Evolutionary conservation across 495 filamentous ascomycete genomes (phyloP).

Genomic region (Talaromyces ruber): DNA sequence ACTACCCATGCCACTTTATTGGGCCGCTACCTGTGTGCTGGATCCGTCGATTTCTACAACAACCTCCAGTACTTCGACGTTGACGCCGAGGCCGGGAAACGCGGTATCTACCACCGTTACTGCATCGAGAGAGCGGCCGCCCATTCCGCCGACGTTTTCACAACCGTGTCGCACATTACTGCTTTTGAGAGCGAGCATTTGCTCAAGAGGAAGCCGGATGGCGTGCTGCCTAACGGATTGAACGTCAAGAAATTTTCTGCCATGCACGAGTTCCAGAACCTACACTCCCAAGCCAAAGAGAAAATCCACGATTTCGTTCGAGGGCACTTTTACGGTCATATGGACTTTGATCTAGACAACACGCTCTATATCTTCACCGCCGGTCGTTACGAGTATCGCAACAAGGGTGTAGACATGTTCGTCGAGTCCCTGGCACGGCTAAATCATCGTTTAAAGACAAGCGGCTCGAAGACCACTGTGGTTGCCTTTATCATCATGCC

Average conservation of each 20-base stretch:
- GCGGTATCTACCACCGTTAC: conserved; percentile 97
- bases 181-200: conserved; percentile 97
- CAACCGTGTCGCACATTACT: conserved; percentile 96
- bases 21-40: conserved; percentile 92
- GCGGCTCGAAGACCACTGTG: conserved; percentile 84
- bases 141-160: conserved; percentile 92
- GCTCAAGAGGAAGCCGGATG: conserved; percentile 94
- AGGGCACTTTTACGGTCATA: conserved; percentile 97
- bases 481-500: conserved; percentile 99
- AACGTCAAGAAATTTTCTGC: conserved; percentile 99
- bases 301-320: conserved; percentile 98
- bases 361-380: conserved; percentile 98
- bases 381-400: conserved; percentile 93
- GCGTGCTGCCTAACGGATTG: conserved; percentile 90
- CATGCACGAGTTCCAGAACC: conserved; percentile 97
- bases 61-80: conserved; percentile 97
- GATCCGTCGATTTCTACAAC: conserved; percentile 98
- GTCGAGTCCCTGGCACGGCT: conserved; percentile 91
- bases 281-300: conserved; percentile 91
- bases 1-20: conserved; percentile 95
- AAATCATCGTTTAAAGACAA: conserved; percentile 81
- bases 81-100: conserved; percentile 92
- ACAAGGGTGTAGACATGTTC: conserved; percentile 99
- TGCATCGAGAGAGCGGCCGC: conserved; percentile 93
- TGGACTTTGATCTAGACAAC: conserved; percentile 92